Percentiles rank a stretch among this genome's conserved stretches.
phyloP scores from a whole-genome alignment of 2,329 filamentous ascomycete species.

The Shiraia bambusicola region DNA sequence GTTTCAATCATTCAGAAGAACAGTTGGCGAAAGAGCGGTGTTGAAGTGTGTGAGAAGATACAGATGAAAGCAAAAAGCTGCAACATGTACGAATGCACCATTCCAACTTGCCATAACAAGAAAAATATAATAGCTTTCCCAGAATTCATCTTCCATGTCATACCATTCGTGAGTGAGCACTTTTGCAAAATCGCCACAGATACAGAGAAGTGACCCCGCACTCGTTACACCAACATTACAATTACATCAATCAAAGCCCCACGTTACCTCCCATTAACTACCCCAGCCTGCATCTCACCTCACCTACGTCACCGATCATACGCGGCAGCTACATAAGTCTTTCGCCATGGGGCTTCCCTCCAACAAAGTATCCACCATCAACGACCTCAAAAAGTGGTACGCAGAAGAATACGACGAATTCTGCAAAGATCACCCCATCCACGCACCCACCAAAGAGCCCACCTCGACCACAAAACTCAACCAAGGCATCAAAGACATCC shows the following conservation, averaged over 20 bases:
- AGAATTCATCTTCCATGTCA: too few relatives aligned
- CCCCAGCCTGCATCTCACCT: constrained; percentile 6
- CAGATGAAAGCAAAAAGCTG: too few relatives aligned
- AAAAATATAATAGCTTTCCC: too few relatives aligned
- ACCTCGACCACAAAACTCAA: constrained; percentile 8
- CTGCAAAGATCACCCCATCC: constrained; percentile 1
- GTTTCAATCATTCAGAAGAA: too few relatives aligned
- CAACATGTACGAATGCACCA: too few relatives aligned
- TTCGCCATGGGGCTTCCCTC: constrained; percentile 9
- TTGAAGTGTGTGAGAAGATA: too few relatives aligned
- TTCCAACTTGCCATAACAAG: too few relatives aligned
- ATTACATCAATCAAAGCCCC: constrained; percentile 2
- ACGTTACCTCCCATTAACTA: background rate
- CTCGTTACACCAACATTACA: constrained; percentile 4
- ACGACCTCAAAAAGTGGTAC: constrained; percentile 10
- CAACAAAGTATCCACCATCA: constrained; percentile 3
- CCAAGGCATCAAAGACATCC: constrained; percentile 7
- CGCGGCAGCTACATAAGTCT: constrained; percentile 21
- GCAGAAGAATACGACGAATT: constrained; percentile 1
- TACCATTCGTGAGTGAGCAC: too few relatives aligned
- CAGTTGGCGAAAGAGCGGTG: too few relatives aligned
- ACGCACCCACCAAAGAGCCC: background rate
- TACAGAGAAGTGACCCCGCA: too few relatives aligned
- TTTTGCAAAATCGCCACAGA: too few relatives aligned
- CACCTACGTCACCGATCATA: constrained; percentile 29